These are phyloP conservation scores for Aureobasidium subglaciale DNA, from an alignment of 2,329 filamentous ascomycete genomes.

Conservation along the genomic window DNA sequence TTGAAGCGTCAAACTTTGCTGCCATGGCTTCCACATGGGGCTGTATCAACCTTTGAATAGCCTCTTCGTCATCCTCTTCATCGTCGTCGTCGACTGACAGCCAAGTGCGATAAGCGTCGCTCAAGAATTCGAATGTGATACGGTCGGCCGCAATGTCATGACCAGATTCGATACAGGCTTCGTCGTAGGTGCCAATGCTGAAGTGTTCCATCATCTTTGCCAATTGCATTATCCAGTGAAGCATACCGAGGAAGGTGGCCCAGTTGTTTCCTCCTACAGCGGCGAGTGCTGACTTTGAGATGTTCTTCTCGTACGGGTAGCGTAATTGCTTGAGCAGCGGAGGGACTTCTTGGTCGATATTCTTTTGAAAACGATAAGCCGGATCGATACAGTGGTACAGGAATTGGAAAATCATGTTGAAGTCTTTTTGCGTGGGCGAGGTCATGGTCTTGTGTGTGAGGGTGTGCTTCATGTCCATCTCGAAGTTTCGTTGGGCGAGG, in stretches of 20 bases:
- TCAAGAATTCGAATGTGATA: slow-evolving; percentile 90
- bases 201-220: slow-evolving; percentile 90
- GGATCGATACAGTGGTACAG: slow-evolving; percentile 94
- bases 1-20: slow-evolving; percentile 73
- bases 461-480: slow-evolving; percentile 93
- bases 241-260: slow-evolving; percentile 84
- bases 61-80: slow-evolving; percentile 79
- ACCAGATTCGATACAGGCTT: slow-evolving; percentile 80
- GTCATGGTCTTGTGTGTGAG: slow-evolving; percentile 87
- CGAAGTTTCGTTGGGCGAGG: slow-evolving; percentile 87
- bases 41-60: slow-evolving; percentile 67
- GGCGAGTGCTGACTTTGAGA: slow-evolving; percentile 91
- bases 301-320: slow-evolving; percentile 91
- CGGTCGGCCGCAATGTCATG: slow-evolving; percentile 83
- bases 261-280: slow-evolving; percentile 96
- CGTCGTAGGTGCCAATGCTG: slow-evolving; percentile 69
- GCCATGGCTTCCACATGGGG: slow-evolving; percentile 88
- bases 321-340: slow-evolving; percentile 86
- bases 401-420: slow-evolving; percentile 97
- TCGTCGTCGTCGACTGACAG: slow-evolving; percentile 65
- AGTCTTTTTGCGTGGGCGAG: slow-evolving; percentile 95
- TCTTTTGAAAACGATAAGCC: slow-evolving; percentile 85
- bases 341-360: slow-evolving; percentile 90
- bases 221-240: slow-evolving; percentile 99
- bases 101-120: slow-evolving; percentile 88